Base-by-base conservation (phyloP, 306 rosid species). In the Cucumis cinereus region DNA sequence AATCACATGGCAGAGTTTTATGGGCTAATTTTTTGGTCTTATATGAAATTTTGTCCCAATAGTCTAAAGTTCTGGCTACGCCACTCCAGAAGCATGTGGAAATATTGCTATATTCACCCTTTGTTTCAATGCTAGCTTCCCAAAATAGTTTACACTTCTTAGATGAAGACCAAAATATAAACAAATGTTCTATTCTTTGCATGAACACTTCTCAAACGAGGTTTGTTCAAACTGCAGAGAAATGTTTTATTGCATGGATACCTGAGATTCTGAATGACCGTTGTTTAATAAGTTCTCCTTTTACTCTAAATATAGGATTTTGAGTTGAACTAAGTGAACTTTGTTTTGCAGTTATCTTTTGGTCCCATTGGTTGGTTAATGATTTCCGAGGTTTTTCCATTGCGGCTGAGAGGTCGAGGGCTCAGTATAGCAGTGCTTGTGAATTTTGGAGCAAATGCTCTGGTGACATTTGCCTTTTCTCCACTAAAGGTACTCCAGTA, bases 361-460 rank as follows among this genome's bases (percentile, higher is more conserved):
- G 99, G 99, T 80, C 99, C 99, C 69, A 94, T 94, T 60, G 96
- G 99, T 41, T 94, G 99, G 99, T 88, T 94, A 69, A 89, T 94
- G 99, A 90, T 94, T 83, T 90, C 99, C 19, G 99, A 94, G 86
- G 23, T 94, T 47, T 94, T 94, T 75, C 99, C 99, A 22, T 83
- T 94, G 81, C 89, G 99, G 28, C 60, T 87, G 28, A 85, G 99
- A 86, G 98, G 99, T 19, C 86, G 90, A 53, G 99, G 99, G 81
- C 96, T 94, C 24, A 84, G 99, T 81, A 74, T 94, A 79, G 96
- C 99, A 10, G 98, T 94, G 74, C 97, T 94, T 8, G 86, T 94
- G 55, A 94, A 94, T 79, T 94, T 94, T 41, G 95, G 88, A 23
- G 85, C 99, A 30, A 94, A 94, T 78, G 97, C 99, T 6, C 76